Percentiles rank a stretch among this genome's conserved stretches.
Evolutionary conservation across 2,329 filamentous ascomycete genomes (phyloP).

Genomic region (Tympanopsis confertula): DNA sequence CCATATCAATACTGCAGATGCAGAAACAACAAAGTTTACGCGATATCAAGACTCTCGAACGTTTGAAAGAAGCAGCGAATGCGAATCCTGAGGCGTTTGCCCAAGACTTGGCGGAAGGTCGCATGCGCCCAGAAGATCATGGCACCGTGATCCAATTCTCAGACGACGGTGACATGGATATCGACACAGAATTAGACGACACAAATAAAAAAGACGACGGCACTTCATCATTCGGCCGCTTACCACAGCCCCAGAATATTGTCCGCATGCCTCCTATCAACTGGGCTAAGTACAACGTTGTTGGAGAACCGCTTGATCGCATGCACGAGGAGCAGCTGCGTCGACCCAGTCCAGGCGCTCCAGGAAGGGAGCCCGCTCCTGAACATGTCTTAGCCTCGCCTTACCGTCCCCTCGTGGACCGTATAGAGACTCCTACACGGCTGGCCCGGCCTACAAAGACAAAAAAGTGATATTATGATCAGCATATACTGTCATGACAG

Average conservation of each 20-base stretch:
- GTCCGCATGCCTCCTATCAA: constrained; percentile 1
- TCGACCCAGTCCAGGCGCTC: not conserved
- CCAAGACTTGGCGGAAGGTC: not conserved
- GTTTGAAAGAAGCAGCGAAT: not conserved
- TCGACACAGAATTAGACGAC: not conserved
- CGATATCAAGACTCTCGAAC: not conserved
- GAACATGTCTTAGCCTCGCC: constrained; percentile 1
- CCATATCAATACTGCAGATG: not conserved
- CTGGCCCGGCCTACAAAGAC: not conserved
- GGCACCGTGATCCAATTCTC: not conserved
- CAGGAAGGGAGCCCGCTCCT: not conserved
- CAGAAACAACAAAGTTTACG: constrained; percentile 1
- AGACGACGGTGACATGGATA: not conserved
- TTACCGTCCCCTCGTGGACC: not conserved
- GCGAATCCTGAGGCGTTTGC: not conserved
- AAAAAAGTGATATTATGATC: not conserved
- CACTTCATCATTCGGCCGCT: not conserved
- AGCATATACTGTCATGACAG: too few relatives aligned
- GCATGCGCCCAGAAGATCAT: not conserved
- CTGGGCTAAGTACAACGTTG: constrained; percentile 1
- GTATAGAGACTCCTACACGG: not conserved
- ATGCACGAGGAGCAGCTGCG: not conserved
- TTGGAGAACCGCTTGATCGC: not conserved
- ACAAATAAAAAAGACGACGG: not conserved
- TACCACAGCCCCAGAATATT: not conserved